These are phyloP conservation scores for Mediolabrus comicus DNA, from an alignment of 108 stramenopile species.

Conservation along the genomic window DNA sequence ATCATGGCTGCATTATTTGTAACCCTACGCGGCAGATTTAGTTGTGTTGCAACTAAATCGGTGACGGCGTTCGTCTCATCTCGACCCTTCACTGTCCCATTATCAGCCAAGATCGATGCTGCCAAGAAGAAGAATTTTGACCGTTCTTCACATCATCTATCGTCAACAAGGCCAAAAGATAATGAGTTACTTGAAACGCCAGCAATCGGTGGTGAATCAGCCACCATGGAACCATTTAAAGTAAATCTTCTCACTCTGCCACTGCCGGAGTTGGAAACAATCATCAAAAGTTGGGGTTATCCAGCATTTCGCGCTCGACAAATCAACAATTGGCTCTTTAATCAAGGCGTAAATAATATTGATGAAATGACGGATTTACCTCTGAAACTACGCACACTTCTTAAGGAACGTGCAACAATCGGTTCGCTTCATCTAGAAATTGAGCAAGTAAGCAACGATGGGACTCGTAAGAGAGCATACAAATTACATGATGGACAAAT, in stretches of 20 bases:
- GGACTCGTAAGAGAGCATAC: conserved; percentile 93
- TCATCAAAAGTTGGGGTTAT: conserved; percentile 59
- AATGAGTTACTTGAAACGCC: neutral
- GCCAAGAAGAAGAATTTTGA: neutral
- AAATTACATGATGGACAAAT: conserved; percentile 85
- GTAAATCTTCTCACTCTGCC: conserved; percentile 68
- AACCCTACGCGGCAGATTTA: neutral
- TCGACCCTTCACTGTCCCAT: neutral
- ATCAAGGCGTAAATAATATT: conserved; percentile 71
- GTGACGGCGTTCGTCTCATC: neutral
- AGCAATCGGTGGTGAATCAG: neutral
- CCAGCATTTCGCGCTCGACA: conserved; percentile 89
- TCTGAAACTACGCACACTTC: conserved; percentile 53
- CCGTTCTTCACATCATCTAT: neutral
- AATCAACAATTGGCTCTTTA: conserved; percentile 81
- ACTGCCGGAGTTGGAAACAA: conserved; percentile 53
- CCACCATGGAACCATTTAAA: conserved; percentile 13
- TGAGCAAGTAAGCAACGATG: conserved; percentile 82
- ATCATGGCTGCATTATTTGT: neutral
- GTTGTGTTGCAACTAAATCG: neutral
- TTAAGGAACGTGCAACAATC: conserved; percentile 57
- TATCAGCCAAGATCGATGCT: neutral
- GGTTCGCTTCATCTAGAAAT: conserved; percentile 59
- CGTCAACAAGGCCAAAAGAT: neutral
- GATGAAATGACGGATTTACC: conserved; percentile 89